Percentiles rank a stretch among this genome's conserved stretches.
Conservation (phyloP, 192 early-diverging fungal genomes). For the Podila epigama region DNA sequence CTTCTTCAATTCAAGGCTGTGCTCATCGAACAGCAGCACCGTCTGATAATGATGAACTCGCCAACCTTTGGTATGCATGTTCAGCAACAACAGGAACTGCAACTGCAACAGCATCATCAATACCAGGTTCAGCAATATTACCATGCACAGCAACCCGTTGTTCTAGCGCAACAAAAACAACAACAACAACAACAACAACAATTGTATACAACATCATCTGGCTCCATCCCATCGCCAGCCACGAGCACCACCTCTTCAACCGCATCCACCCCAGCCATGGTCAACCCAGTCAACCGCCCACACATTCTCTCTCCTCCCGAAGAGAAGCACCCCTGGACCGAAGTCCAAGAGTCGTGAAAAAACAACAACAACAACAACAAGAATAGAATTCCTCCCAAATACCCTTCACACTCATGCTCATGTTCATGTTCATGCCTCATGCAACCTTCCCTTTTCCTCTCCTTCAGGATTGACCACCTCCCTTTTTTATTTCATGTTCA, state of each 20-base stretch:
- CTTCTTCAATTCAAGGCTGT: slow-evolving; percentile 16
- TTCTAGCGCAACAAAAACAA: neutral
- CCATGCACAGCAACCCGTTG: neutral
- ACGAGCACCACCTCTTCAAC: neutral
- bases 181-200: too few relatives aligned
- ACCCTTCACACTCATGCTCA: too few relatives aligned
- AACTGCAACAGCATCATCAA: too few relatives aligned
- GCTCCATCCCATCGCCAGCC: neutral
- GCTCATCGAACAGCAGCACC: neutral
- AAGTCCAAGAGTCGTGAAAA: neutral
- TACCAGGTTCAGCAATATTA: neutral
- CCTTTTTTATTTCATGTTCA: too few relatives aligned
- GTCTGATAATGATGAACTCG: neutral
- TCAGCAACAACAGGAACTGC: neutral
- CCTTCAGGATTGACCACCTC: too few relatives aligned
- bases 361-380: neutral
- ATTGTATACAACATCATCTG: too few relatives aligned
- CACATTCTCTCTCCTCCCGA: neutral
- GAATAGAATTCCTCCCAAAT: too few relatives aligned
- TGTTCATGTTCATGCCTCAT: too few relatives aligned
- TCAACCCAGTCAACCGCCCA: neutral
- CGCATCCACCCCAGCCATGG: neutral
- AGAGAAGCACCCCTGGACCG: neutral
- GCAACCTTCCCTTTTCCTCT: too few relatives aligned
- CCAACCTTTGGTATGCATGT: neutral